Evolutionary conservation across 116 monocot species (phyloP).

Genomic region (Zostera marina): DNA sequence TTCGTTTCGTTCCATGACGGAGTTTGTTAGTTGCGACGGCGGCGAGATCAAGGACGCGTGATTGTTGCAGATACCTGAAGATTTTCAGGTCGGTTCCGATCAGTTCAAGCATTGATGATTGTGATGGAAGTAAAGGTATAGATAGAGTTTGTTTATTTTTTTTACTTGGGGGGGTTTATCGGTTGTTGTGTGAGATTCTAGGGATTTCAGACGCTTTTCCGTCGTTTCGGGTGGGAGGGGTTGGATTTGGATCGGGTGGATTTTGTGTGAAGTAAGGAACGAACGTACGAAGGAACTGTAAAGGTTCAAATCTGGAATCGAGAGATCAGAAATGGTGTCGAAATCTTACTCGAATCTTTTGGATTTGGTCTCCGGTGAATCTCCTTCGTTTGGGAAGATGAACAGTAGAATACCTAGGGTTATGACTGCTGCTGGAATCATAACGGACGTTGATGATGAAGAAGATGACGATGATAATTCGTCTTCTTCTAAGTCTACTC

Average conservation of each 20-base stretch:
- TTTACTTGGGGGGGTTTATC: background rate
- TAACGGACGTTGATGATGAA: conserved; percentile 26
- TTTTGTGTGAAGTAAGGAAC: background rate
- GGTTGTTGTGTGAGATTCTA: background rate
- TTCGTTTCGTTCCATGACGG: no score
- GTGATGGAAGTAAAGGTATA: background rate
- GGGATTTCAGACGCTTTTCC: background rate
- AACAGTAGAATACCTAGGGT: conserved; percentile 33
- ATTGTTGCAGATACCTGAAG: no score
- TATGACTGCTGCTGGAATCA: conserved; percentile 27
- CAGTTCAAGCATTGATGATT: background rate
- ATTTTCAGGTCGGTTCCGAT: no score
- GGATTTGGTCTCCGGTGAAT: conserved; percentile 45
- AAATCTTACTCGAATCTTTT: conserved; percentile 59
- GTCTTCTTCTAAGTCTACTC: conserved; percentile 9
- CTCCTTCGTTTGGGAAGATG: conserved; percentile 22
- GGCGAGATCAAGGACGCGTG: no score
- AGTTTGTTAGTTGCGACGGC: no score
- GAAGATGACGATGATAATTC: conserved; percentile 5
- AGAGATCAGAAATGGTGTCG: conserved; percentile 42
- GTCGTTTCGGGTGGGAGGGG: background rate
- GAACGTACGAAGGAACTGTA: background rate
- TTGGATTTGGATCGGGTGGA: conserved; percentile 1
- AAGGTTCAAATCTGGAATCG: background rate
- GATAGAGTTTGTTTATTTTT: no score